Base-by-base conservation (phyloP, 352 stramenopile genomes). In the Globisporangium carolinianum region DNA sequence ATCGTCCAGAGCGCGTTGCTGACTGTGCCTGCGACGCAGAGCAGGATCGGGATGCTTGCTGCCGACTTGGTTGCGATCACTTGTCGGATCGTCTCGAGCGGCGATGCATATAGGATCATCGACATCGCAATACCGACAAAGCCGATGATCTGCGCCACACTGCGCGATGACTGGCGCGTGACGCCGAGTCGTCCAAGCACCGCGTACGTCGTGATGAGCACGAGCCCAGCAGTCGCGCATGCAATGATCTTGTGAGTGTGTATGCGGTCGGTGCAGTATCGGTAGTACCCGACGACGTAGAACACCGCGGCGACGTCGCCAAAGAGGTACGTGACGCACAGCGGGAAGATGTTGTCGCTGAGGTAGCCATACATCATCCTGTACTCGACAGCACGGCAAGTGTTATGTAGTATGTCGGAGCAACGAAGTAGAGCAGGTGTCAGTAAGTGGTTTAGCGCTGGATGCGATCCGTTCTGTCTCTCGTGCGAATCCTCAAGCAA, bases 1-100 rank as follows among this genome's bases (percentile, higher is more conserved):
- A 64, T 42, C 41, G 70, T 63, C 71, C 71, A 79, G 8, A 76
- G 58, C 11, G 53, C 56, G 47, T 76, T 79, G 59, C 74, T 76
- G 43, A 63, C 18, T 1, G 61, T 55, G 2, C 68, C 71, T 5
- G 63, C 68, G 11, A 63, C 5, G 6, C 70, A 59, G 54, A 79
- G 68, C 0, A 51, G 12, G 45, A 79, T 64, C 18, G 58, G 58
- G 43, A 79, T 75, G 4, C 57, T 76, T 14, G 53, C 61, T 38
- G 62, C 60, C 15, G 66, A 72, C 47, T 68, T 69, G 59, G 54
- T 63, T 1, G 4, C 46, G 53, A 79, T 42, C 39, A 76, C 71
- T 32, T 66, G 60, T 18, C 39, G 56, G 53, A 79, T 66, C 8
- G 49, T 67, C 52, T 56, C 62, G 36, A 76, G 62, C 2, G 67